Evolutionary conservation across 2,329 filamentous ascomycete species (phyloP).

Genomic region (Fusarium sp.): DNA sequence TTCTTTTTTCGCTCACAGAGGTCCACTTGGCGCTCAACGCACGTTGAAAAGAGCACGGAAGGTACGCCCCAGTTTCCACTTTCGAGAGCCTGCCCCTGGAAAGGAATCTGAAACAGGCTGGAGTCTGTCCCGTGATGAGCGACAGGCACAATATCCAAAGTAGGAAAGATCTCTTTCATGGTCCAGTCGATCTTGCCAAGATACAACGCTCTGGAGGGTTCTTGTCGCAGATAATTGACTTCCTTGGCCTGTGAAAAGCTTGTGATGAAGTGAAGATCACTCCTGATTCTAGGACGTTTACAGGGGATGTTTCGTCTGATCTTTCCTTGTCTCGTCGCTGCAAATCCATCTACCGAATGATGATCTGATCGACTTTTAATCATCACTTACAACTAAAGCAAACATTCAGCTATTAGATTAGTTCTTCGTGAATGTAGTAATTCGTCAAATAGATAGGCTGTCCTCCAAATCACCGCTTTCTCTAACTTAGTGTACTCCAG

Average conservation of each 20-base stretch:
- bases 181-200: conserved; percentile 8
- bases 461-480: not conserved
- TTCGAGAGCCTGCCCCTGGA: conserved; percentile 14
- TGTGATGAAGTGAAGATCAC: conserved; percentile 23
- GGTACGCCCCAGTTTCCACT: conserved; percentile 35
- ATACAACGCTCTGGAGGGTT: not conserved
- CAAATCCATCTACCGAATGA: not conserved
- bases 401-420: not conserved
- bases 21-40: conserved; percentile 17
- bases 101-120: conserved; percentile 39
- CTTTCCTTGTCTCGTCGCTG: conserved; percentile 1
- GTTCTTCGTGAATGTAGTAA: not conserved
- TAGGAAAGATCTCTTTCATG: conserved; percentile 24
- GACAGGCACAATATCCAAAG: conserved; percentile 19
- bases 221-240: not conserved
- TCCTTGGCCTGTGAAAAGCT: conserved; percentile 9
- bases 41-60: not conserved
- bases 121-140: not conserved
- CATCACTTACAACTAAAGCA: not conserved
- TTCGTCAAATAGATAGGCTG: not conserved
- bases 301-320: conserved; percentile 12
- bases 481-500: not conserved
- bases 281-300: conserved; percentile 6
- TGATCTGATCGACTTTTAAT: not conserved
- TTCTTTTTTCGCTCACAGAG: conserved; percentile 18